Conservation (phyloP, 2,329 filamentous ascomycete species). For the Sclerotinia nivalis region DNA sequence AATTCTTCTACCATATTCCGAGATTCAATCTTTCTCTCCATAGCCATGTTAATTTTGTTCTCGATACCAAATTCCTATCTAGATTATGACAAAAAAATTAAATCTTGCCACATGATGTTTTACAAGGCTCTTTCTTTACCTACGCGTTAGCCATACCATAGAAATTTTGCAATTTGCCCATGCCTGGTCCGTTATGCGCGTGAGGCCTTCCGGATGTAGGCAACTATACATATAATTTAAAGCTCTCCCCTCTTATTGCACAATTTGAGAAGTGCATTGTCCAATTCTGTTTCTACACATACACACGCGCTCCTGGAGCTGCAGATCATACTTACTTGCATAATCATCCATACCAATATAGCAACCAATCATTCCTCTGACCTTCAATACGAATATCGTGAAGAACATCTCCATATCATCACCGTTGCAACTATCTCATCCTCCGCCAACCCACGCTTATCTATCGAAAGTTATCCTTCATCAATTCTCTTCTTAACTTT, state of each 20-base stretch:
- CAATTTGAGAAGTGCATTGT: background rate
- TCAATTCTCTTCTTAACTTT: background rate
- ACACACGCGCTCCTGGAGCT: background rate
- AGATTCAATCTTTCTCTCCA: background rate
- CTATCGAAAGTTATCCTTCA: background rate
- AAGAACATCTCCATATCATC: background rate
- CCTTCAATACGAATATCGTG: accelerated
- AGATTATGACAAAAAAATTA: background rate
- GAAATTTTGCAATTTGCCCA: background rate
- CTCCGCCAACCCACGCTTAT: background rate
- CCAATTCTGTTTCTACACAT: slow-evolving; percentile 4
- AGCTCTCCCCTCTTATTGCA: background rate
- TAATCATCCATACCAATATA: background rate
- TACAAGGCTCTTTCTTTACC: background rate
- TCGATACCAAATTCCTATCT: background rate
- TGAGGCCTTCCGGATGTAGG: background rate
- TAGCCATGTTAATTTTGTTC: background rate
- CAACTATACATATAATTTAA: slow-evolving; percentile 18
- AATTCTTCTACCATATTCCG: background rate
- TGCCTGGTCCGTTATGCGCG: background rate
- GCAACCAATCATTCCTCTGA: background rate
- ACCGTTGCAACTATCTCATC: background rate
- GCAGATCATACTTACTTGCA: slow-evolving; percentile 3
- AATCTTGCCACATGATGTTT: slow-evolving; percentile 8
- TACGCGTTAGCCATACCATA: background rate